A percentile compares a stretch with the other conserved stretches of the same genome.
Evolutionary conservation across 1,139 yeast genomes (phyloP).

Genomic region (Saccharomyces hybrid): DNA sequence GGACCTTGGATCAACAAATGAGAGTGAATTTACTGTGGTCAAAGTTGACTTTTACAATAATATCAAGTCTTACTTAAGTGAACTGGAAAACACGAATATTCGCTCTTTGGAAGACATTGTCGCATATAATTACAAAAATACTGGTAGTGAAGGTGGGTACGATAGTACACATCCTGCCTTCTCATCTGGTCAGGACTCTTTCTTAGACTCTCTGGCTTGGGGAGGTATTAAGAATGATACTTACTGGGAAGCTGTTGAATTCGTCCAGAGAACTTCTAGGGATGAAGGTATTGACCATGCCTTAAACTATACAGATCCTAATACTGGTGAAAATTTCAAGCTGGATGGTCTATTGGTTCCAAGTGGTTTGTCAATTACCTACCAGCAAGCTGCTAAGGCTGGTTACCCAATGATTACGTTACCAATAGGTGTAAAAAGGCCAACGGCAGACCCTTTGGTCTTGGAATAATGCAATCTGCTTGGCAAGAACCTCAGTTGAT

Average conservation of each 20-base stretch:
- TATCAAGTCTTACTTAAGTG: conserved; percentile 20
- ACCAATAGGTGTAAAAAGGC: conserved; percentile 16
- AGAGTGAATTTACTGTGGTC: conserved; percentile 28
- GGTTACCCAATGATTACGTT: conserved; percentile 25
- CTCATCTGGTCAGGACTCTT: conserved; percentile 26
- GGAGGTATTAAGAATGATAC: conserved; percentile 26
- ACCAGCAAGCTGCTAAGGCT: conserved; percentile 26
- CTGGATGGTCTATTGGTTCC: conserved; percentile 26
- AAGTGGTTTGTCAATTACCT: conserved; percentile 20
- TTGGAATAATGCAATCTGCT: conserved; percentile 27
- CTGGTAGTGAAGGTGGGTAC: conserved; percentile 26
- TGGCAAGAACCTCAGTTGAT: conserved; percentile 25
- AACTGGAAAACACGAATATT: conserved; percentile 7
- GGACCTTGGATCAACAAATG: conserved; percentile 24
- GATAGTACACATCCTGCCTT: conserved; percentile 22
- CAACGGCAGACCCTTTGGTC: conserved; percentile 24
- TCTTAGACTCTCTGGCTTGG: conserved; percentile 25
- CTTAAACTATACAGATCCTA: conserved; percentile 16
- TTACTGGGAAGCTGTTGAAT: conserved; percentile 8
- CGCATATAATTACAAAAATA: conserved; percentile 18
- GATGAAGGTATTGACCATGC: background rate
- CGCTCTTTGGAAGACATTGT: conserved; percentile 23
- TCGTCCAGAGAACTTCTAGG: background rate
- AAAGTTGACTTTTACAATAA: conserved; percentile 28
- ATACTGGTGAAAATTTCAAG: conserved; percentile 20